Evolutionary conservation across 1,284 basidiomycete genomes (phyloP), one percentile per base, ranked within the genome.

Genomic region (Microbotryum scabiosae): DNA sequence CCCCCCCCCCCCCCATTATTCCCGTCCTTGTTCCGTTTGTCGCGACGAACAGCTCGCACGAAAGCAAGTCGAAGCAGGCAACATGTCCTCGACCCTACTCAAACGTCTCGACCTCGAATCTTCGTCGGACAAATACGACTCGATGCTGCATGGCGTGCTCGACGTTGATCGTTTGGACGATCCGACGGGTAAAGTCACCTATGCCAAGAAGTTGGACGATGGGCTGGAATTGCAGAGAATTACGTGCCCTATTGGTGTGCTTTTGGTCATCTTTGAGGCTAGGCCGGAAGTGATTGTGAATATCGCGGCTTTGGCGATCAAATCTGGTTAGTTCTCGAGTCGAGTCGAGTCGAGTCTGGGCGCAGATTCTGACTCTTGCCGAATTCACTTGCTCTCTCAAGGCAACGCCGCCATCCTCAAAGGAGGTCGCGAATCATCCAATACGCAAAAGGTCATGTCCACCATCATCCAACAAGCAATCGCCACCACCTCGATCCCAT

Each of bases 241-340:
- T 1, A 90, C 93, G 0, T 98, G 94, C 74, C 93, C 96, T 0
- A 96, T 99, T 65, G 96, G 96, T 21, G 93, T 97, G 0, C 79
- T 98, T 28, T 81, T 98, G 53, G 90, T 97, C 67, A 97, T 99
- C 67, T 99, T 99, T 69, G 96, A 99, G 76, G 90, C 94, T 4
- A 82, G 96, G 43, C 96, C 96, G 1, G 96, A 99, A 75, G 96
- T 99, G 6, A 90, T 98, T 32, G 88, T 98, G 49, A 98, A 98
- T 75, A 97, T 99, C 70, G 90, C 96, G 7, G 82, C 90, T 0
- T 79, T 99, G 68, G 94, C 96, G 2, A 90, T 99, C 76, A 98
- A 97, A 77, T 93, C 89, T 30, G 94, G 93, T 87, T 70, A 72
- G 80, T 73, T 64, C 23, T 23, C 51, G 30, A n/a, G n/a, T n/a